Evolutionary conservation across 768 basidiomycete genomes (phyloP).

Genomic region (Tylopilus balloui): DNA sequence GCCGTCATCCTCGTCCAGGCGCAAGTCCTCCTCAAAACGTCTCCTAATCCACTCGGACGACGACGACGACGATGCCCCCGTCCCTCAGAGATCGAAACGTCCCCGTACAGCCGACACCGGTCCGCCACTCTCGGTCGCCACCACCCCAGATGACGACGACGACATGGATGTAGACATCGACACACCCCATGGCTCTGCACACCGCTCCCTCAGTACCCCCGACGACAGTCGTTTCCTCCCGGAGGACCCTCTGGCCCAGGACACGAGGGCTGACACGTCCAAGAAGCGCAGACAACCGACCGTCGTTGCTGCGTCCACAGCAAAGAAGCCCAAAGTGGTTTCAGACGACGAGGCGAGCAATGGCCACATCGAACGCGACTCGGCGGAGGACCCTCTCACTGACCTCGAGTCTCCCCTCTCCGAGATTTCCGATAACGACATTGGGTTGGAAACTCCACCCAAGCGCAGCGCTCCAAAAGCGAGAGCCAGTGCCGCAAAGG

Average conservation of each 20-base stretch:
- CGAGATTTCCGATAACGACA: slow-evolving; percentile 25
- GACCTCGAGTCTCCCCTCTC: slow-evolving; percentile 23
- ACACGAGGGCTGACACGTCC: neutral
- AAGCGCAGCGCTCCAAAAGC: slow-evolving; percentile 23
- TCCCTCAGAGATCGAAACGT: slow-evolving; percentile 34
- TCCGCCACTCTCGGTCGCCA: slow-evolving; percentile 19
- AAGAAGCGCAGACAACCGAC: slow-evolving; percentile 20
- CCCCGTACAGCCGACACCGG: slow-evolving; percentile 28
- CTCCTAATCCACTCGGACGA: slow-evolving; percentile 35
- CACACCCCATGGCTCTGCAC: slow-evolving; percentile 21
- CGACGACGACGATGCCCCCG: slow-evolving; percentile 6
- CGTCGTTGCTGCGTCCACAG: slow-evolving; percentile 11
- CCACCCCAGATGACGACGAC: slow-evolving; percentile 44
- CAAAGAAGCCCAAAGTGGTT: slow-evolving; percentile 18
- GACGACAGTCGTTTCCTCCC: slow-evolving; percentile 25
- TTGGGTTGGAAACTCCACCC: slow-evolving; percentile 20
- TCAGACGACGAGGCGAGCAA: slow-evolving; percentile 31
- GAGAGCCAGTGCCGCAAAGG: slow-evolving; percentile 23
- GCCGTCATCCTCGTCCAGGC: slow-evolving; percentile 18
- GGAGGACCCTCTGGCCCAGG: neutral
- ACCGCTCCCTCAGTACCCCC: slow-evolving; percentile 5
- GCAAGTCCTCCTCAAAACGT: slow-evolving; percentile 23
- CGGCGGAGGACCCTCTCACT: slow-evolving; percentile 24
- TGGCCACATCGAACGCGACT: slow-evolving; percentile 21
- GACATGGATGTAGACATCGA: slow-evolving; percentile 40